Evolutionary conservation across 2,329 filamentous ascomycete genomes (phyloP), one percentile per base, ranked within the genome.

Genomic region (Fusarium tuaranense): DNA sequence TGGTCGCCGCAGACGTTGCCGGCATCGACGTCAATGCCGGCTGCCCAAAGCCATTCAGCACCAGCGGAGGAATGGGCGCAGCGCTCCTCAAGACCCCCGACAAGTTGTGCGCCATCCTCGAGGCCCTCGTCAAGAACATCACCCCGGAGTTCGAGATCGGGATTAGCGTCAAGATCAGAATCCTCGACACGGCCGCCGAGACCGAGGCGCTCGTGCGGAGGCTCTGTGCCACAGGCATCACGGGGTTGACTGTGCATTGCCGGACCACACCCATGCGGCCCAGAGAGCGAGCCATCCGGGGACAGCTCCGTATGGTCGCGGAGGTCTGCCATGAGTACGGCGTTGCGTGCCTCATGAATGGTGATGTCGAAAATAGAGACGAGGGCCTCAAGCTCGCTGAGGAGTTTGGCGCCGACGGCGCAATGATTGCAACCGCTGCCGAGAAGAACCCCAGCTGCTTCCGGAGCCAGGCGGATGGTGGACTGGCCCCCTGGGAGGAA

Each of bases 11-110:
- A 14, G 95, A 98, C 83, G 97, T 99, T 4, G 92, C 92, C 1
- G 97, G 97, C 70, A 98, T 99, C 77, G 97, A 98, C 82, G 93
- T 99, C 72, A 99, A 99, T 82, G 95, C 97, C 0, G 97, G 97
- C n/a, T 99, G 97, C 81, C 97, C 97, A 1, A 99, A 99, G 83
- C 94, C 96, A 0, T 99, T 99, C 84, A 97, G 94, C 80, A 98
- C 96, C 3, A 90, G 90, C 72, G 95, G 95, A 70, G 97, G 97
- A 59, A 99, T 99, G 97, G 97, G 97, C 59, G 97, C 97, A 0
- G 96, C 95, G 1, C 88, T 99, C 22, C 89, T 99, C 18, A 91
- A 90, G 76, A 96, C 93, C 0, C 96, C 97, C 0, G 95, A 98
- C 74, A 91, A 90, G 78, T 89, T 99, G 1, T 93, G 92, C 77